phyloP scores from a whole-genome alignment of 2,329 filamentous ascomycete species.

The Colletotrichum tanaceti region DNA sequence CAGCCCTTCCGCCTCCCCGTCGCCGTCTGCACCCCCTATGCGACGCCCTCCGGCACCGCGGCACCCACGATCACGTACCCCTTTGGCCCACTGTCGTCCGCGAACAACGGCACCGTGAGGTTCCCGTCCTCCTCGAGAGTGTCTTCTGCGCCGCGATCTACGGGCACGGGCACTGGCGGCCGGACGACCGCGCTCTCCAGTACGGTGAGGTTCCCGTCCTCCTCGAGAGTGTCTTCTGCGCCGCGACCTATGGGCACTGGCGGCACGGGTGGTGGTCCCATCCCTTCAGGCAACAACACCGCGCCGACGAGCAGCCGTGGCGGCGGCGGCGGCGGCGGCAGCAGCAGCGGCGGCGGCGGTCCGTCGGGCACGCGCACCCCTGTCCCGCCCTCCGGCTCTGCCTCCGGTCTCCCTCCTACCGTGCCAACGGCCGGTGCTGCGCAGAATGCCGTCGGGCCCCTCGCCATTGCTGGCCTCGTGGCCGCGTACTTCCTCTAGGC shows the following conservation, averaged over 20 bases:
- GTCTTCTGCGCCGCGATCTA: slow-evolving; percentile 4
- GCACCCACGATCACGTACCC: slow-evolving; percentile 26
- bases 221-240: background rate
- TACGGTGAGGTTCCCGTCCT: background rate
- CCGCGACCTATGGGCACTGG: slow-evolving; percentile 2
- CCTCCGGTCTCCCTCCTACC: slow-evolving; percentile 34
- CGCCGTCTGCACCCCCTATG: slow-evolving; percentile 49
- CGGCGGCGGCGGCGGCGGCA: slow-evolving; percentile 3
- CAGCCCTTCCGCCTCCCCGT: slow-evolving; percentile 53
- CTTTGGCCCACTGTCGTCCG: slow-evolving; percentile 2
- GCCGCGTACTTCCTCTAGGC: slow-evolving; percentile 57
- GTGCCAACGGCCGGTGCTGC: slow-evolving; percentile 46
- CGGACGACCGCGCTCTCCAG: background rate
- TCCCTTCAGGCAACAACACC: slow-evolving; percentile 5
- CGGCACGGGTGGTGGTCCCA: background rate
- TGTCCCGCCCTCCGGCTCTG: slow-evolving; percentile 32
- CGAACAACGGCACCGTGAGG: slow-evolving; percentile 3
- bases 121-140: background rate
- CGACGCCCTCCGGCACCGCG: slow-evolving; percentile 39
- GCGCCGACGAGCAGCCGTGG: background rate
- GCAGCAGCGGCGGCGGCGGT: background rate
- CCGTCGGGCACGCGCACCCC: slow-evolving; percentile 32
- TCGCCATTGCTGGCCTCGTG: slow-evolving; percentile 53
- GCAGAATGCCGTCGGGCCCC: slow-evolving; percentile 49
- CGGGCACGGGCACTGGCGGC: slow-evolving; percentile 3